Evolutionary conservation across 1,284 basidiomycete species (phyloP), one percentile per base, ranked within the genome.

Genomic region (Cryptococcus sp.): DNA sequence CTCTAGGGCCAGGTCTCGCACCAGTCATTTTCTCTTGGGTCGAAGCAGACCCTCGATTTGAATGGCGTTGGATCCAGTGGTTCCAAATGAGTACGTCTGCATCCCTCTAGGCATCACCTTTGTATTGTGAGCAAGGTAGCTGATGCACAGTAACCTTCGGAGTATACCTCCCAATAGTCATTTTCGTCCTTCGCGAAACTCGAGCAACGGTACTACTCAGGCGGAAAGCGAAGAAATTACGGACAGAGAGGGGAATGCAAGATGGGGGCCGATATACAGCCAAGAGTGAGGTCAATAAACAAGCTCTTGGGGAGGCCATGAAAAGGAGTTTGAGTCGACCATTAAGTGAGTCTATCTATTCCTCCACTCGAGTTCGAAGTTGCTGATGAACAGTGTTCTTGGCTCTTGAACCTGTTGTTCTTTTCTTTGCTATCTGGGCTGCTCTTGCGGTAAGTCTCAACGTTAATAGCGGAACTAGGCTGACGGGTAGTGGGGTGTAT

Each of bases 41-140:
- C 7, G 85, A 86, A 62, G 79, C 82, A 62, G 81, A 84, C 53
- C 68, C 75, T 0, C 74, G 74, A 7, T 66, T 89, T 31, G 77
- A 78, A 49, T 90, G 88, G 87, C 78, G 85, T 34, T 89, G 87
- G 87, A 87, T 89, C 13, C 83, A 88, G 70, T 88, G 86, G 86
- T 80, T 88, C 25, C 82, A 85, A 57, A 77, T 83, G 66, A 86
- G 84, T 63, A 42, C 49, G 65, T 64, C 2, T 5, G 32, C 9
- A 16, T 34, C 32, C 32, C 10, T 9, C 32, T 34, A 7, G 19
- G 9, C 14, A 9, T 10, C 39, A 21, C 21, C 18, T 23, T 13
- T 44, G n/a, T 23, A 34, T 19, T 7, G n/a, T 7, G 40, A 21
- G 21, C 11, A 19, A 47, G 16, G 19, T 37, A 10, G 16, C 36